Evolutionary conservation across 2,329 filamentous ascomycete species (phyloP), one percentile per base, ranked within the genome.

Genomic region (Ploettnerulaceae sp.): DNA sequence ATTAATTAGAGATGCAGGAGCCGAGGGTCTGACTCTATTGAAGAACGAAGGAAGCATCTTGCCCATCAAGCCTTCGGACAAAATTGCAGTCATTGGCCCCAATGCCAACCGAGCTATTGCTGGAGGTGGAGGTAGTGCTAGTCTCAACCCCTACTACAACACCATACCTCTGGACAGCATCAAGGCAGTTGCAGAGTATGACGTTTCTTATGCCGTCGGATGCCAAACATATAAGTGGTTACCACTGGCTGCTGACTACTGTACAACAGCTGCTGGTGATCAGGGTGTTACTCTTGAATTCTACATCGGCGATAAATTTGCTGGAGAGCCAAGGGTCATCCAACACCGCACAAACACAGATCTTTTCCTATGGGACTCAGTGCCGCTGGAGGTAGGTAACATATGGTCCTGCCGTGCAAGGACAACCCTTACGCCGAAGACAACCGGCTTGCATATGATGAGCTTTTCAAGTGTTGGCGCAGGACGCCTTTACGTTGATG

Each of bases 331-430:
- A 7, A 69, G 73, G 1, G 69, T 81, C 12, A 69, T 75, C 2
- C 79, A 84, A 59, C 71, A 73, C 40, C 74, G 81, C 52, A 72
- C 69, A 6, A 82, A 81, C 57, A 84, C 80, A 0, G 81, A 85
- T 59, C 71, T 85, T 1, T 84, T 82, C 69, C 70, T 86, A 2
- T 85, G 81, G 81, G 82, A 86, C 55, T 84, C 81, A 3, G 81
- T 79, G 1, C 82, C 81, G 12, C 69, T 71, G 17, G 69, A 81
- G 49, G 72, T 82, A 11, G 75, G 80, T 0, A 77, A 77, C 0
- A 73, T 79, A 44, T 84, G 79, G 73, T 84, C 80, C 1, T 52
- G 51, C 17, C 46, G 50, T 20, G 56, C 54, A 11, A 84, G 75
- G 39, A 80, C 79, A 0, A 72, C 69, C 25, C 65, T 86, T 17